A percentile compares a stretch with the other conserved stretches of the same genome.
These are phyloP conservation scores for Aspergillus hiratsukae DNA, from an alignment of 2,329 filamentous ascomycete genomes.

Conservation along the genomic window DNA sequence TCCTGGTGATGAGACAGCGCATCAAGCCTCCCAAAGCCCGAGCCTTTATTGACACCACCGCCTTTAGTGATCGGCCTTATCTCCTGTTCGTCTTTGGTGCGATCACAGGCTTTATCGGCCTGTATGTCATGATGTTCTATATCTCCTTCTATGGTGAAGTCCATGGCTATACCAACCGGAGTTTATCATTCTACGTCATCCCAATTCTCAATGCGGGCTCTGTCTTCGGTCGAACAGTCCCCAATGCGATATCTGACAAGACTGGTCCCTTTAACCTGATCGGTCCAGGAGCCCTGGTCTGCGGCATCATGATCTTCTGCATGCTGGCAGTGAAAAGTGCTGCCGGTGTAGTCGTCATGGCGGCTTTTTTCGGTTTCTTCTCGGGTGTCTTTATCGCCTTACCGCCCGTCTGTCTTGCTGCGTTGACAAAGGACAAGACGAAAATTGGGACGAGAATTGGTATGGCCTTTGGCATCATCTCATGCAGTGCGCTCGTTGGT, in stretches of 20 bases:
- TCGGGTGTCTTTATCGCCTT: slow-evolving; percentile 36
- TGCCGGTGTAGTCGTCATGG: slow-evolving; percentile 28
- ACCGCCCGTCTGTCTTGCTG: slow-evolving; percentile 31
- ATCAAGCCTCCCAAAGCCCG: slow-evolving; percentile 26
- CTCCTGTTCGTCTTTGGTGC: slow-evolving; percentile 35
- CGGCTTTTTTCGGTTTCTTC: slow-evolving; percentile 37
- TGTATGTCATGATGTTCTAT: slow-evolving; percentile 49
- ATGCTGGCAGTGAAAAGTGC: slow-evolving; percentile 28
- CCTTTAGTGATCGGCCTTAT: slow-evolving; percentile 36
- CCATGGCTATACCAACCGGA: slow-evolving; percentile 40
- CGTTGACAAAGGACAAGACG: slow-evolving; percentile 32
- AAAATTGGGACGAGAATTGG: slow-evolving; percentile 36
- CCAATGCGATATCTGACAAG: slow-evolving; percentile 48
- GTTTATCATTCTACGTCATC: slow-evolving; percentile 55
- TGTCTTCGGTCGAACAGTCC: slow-evolving; percentile 48
- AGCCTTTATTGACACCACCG: slow-evolving; percentile 32
- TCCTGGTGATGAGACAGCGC: slow-evolving; percentile 23
- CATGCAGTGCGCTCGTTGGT: slow-evolving; percentile 23
- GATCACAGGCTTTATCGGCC: slow-evolving; percentile 38
- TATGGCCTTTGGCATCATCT: slow-evolving; percentile 26
- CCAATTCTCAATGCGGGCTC: slow-evolving; percentile 56
- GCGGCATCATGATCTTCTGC: slow-evolving; percentile 30
- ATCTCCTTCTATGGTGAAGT: slow-evolving; percentile 50
- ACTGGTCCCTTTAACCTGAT: slow-evolving; percentile 46
- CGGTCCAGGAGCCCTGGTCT: slow-evolving; percentile 22